Evolutionary conservation across 1,139 yeast genomes (phyloP), one percentile per base, ranked within the genome.

Genomic region (Taiozyma sp.): DNA sequence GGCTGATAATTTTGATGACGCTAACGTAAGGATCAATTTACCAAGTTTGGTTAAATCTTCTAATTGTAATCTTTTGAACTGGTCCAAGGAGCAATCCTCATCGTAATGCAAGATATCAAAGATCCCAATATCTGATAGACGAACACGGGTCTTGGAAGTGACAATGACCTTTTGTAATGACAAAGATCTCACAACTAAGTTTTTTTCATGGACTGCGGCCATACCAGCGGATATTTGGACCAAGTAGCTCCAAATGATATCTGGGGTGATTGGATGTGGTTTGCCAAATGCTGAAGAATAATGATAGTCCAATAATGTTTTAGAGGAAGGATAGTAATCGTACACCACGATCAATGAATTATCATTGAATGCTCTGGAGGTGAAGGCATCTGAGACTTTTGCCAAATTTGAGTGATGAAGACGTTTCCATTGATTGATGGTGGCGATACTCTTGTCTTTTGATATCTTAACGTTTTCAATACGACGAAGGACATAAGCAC

Each of bases 321-420:
- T 70, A 1, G 90, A 75, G 50, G 79, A 70, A 29, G 96, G 93
- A 64, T 76, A 84, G 65, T 79, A 88, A 59, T 87, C 95, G 63
- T 83, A 81, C 6, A 84, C 81, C 45, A 83, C 69, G 44, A 80
- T 80, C 51, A 86, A 69, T 2, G 89, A 83, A 54, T 79, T 76
- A 57, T 87, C 93, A 42, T 91, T 92, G 71, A 95, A 93, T 7
- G 92, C 88, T 56, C 90, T 80, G 12, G 95, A 84, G 1, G 97
- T 87, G 66, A 93, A 93, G 12, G 96, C 91, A 65, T 92, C 97
- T 48, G 80, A 78, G 9, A 91, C 70, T 42, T 77, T 75, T 2
- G 87, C 89, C 19, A 90, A 72, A 59, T 84, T 84, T 14, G 92
- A 79, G 57, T 73, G 71, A 30, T 75, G 69, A 12, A 81, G 63